Evolutionary conservation across 2,329 filamentous ascomycete species (phyloP), one percentile per base, ranked within the genome.

Genomic region (Alternaria tenuissima): DNA sequence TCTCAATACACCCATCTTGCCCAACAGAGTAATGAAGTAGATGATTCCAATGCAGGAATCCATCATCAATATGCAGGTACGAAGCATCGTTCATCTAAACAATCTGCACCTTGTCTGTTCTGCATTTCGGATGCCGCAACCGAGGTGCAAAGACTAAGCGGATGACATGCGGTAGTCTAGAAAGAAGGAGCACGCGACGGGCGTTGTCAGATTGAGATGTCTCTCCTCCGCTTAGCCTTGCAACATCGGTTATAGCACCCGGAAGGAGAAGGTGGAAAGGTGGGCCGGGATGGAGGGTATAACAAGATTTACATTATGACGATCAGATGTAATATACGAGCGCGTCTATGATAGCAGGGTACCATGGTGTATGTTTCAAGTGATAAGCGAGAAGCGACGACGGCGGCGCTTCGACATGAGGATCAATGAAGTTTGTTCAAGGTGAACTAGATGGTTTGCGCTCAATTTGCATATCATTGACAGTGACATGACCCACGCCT

Each of bases 341-440:
- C 39, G 39, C 39, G 24, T 55, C 14, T 55, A 55, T 46, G 52
- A 47, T 38, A 32, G 52, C 32, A 42, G 18, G 30, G 24, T 55
- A 47, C 18, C 32, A 38, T 38, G 14, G 30, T 6, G 20, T 41
- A 11, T 22, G 38, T 41, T 41, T 41, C 18, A 41, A 20, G 8
- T 36, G 12, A 20, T 42, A 42, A 42, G 39, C 39, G 20, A 42
- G 20, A 42, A 22, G 18, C 18, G 18, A 41, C 20, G 39, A 24
- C 5, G 20, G 39, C 3, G 39, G 39, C 39, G 39, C 39, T 36
- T 42, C n/a, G 18, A 41, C 18, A 18, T 41, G 5, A 7, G 32
- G 5, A 7, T 36, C 32, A 36, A 36, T 36, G 12, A 5, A 36
- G 32, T 36, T 16, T 36, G 32, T 16, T 16, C 11, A 34, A 16